Evolutionary conservation across 2,329 filamentous ascomycete genomes (phyloP), one percentile per base, ranked within the genome.

Genomic region (Fonsecaea monophora): DNA sequence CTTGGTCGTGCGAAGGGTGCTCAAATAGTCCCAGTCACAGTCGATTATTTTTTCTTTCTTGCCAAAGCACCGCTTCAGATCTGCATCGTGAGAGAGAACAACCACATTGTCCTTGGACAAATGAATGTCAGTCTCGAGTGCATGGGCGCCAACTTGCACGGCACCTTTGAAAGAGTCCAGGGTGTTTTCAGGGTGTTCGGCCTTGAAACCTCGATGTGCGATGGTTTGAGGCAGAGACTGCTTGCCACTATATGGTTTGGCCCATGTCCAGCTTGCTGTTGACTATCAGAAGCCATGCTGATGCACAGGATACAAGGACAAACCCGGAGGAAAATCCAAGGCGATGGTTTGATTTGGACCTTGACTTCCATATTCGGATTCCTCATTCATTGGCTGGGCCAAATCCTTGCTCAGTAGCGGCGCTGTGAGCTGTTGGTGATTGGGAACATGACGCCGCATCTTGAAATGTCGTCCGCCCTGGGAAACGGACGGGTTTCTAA

Each of bases 101-200:
- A 96, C 90, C 0, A 96, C 89, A 6, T 90, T 89, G 74, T 98
- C 94, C 68, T 85, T 87, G 13, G 92, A 89, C 38, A 97, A 79
- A 76, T 96, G 94, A 8, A 97, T 79, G 74, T 98, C 94, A 18
- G 92, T 96, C 81, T 98, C 94, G 34, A 98, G 82, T 0, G 90
- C 94, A 73, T 96, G 87, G 0, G 91, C 87, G 21, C 92, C 92
- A 18, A 87, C 88, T 37, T 87, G 82, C 2, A 94, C 85, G 1
- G 93, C 94, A 34, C 85, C 89, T 65, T 82, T 82, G 79, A 97
- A 96, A 7, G 91, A 90, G 15, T 83, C 85, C 84, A 97, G 88
- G 1, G 91, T 90, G 79, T 98, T 98, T 78, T 98, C 94, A 0
- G 94, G 92, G 72, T 85, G 91, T 60, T 84, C 84, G 0, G 89